Evolutionary conservation across 306 rosid species (phyloP).

Genomic region (Cicer judaicum): DNA sequence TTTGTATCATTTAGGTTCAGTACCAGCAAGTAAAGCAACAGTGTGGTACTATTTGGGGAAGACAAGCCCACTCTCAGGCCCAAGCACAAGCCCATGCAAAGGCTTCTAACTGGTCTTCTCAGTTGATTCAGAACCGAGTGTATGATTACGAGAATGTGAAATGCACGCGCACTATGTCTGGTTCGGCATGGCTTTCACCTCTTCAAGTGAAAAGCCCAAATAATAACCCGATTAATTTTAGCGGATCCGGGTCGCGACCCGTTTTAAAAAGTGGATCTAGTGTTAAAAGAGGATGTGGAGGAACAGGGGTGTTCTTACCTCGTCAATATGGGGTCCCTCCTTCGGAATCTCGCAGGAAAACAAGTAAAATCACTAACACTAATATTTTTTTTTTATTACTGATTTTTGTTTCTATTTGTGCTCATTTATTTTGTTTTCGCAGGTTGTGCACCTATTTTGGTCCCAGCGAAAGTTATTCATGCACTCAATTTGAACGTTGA

Average conservation of each 20-base stretch:
- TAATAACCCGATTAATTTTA: constrained; percentile 28
- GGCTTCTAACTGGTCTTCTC: constrained; percentile 47
- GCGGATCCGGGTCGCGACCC: constrained; percentile 46
- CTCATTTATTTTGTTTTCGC: neutral
- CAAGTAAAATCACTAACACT: constrained; percentile 47
- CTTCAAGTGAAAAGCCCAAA: constrained; percentile 48
- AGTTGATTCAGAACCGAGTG: constrained; percentile 55
- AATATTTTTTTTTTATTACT: too few relatives aligned
- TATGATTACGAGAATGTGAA: constrained; percentile 44
- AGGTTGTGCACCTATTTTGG: constrained; percentile 62
- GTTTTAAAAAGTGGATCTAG: constrained; percentile 52
- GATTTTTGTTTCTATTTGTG: neutral
- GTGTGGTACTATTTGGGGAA: constrained; percentile 54
- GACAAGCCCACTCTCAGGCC: constrained; percentile 45
- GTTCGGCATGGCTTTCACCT: constrained; percentile 54
- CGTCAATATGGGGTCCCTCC: constrained; percentile 66
- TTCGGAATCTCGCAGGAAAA: constrained; percentile 64
- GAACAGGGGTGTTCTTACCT: constrained; percentile 96
- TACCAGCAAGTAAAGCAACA: constrained; percentile 45
- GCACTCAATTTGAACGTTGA: constrained; percentile 62
- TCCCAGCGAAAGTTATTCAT: constrained; percentile 68
- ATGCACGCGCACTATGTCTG: constrained; percentile 45
- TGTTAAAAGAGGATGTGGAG: constrained; percentile 63
- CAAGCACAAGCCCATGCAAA: constrained; percentile 42
- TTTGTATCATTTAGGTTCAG: constrained; percentile 36